phyloP scores from a whole-genome alignment of 2,329 filamentous ascomycete species.

The Pyrenophora teres region DNA sequence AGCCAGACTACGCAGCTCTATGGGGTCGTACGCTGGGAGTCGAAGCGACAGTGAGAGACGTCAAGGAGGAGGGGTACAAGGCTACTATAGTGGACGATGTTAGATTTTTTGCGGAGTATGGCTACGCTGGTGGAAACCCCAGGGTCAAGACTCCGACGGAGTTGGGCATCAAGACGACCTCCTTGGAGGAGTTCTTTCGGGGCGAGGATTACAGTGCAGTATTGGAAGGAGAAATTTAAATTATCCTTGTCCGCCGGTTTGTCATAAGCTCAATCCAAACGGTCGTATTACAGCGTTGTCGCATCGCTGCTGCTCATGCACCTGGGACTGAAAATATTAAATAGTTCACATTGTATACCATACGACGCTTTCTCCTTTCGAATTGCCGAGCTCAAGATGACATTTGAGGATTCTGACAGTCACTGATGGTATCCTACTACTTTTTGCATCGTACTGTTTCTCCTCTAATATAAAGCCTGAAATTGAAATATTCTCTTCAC shows the following conservation, averaged over 20 bases:
- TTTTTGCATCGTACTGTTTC: background rate
- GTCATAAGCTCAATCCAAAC: background rate
- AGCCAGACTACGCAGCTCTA: slow-evolving; percentile 4
- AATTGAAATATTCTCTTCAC: slow-evolving; percentile 13
- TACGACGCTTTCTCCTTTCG: too few species aligned
- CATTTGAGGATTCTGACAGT: too few species aligned
- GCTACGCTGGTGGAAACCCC: slow-evolving; percentile 9
- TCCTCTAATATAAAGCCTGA: background rate
- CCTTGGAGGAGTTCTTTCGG: slow-evolving; percentile 5
- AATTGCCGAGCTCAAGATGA: too few species aligned
- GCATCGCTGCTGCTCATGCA: background rate
- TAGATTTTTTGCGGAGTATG: slow-evolving; percentile 9
- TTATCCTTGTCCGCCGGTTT: background rate
- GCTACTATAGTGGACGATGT: background rate
- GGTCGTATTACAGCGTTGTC: background rate
- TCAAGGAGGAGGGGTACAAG: slow-evolving; percentile 1
- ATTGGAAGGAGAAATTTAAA: slow-evolving; percentile 3
- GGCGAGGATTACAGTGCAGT: slow-evolving; percentile 8
- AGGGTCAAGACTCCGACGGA: slow-evolving; percentile 7
- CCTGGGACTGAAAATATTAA: too few species aligned
- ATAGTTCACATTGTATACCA: too few species aligned
- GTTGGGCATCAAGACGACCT: slow-evolving; percentile 9
- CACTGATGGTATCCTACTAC: too few species aligned
- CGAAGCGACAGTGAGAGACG: background rate
- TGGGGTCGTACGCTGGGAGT: slow-evolving; percentile 9